phyloP scores from a whole-genome alignment of 163 green algal species.

The Trebouxiophyceae sp. region DNA sequence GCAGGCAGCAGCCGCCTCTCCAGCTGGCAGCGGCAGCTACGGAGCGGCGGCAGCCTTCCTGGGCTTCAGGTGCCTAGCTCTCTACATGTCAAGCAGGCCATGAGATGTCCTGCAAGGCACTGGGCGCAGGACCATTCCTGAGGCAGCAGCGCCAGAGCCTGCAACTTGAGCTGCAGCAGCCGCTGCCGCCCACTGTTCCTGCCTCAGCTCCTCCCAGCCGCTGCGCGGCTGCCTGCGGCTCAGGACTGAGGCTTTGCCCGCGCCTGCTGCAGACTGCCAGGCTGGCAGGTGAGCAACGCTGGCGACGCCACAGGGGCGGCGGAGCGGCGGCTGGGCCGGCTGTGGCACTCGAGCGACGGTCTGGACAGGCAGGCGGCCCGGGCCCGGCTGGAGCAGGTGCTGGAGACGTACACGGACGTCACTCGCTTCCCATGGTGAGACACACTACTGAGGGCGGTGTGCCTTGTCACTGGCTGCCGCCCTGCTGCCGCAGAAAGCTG shows the following conservation, averaged over 20 bases:
- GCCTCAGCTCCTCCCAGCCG: no score
- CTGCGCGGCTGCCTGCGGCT: no score
- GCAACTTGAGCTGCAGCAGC: no score
- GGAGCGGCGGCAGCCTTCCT: not conserved
- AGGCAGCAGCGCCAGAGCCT: not conserved
- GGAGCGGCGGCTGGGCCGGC: constrained; percentile 11
- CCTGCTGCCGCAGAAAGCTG: no score
- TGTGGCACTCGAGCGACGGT: constrained; percentile 3
- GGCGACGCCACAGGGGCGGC: constrained; percentile 5
- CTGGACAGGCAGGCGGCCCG: constrained; percentile 15
- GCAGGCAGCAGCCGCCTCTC: no score
- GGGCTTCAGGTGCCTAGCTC: not conserved
- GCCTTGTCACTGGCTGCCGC: no score
- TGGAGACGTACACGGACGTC: constrained; percentile 78
- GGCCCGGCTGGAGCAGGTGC: constrained; percentile 43
- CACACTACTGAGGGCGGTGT: no score
- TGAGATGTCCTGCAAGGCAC: not conserved
- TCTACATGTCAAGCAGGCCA: not conserved
- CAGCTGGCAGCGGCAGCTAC: no score
- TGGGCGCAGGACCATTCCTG: not conserved
- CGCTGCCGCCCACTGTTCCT: no score
- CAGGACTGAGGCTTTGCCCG: no score
- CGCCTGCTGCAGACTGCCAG: not conserved
- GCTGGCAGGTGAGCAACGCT: not conserved
- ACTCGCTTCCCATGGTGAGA: constrained; percentile 33